A percentile compares a stretch with the other conserved stretches of the same genome.
These are phyloP conservation scores for Lavandula angustifolia DNA, from an alignment of 257 asterid species.

Conservation along the genomic window DNA sequence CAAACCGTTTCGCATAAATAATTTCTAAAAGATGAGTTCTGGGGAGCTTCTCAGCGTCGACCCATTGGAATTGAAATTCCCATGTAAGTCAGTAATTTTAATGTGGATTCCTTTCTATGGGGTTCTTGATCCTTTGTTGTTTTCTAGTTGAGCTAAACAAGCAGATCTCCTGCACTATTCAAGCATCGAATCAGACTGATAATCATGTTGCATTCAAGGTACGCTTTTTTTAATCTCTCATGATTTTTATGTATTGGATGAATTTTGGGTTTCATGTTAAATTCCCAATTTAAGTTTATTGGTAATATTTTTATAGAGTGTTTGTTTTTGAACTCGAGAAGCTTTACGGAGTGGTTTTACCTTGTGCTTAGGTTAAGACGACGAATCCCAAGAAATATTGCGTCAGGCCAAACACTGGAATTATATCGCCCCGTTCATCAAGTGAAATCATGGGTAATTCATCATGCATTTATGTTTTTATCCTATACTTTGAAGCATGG, in stretches of 20 bases:
- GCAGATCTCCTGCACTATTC: slow-evolving; percentile 17
- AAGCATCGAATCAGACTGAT: slow-evolving; percentile 23
- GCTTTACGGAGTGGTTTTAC: background rate
- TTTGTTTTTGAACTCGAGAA: background rate
- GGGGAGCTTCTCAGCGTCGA: slow-evolving; percentile 20
- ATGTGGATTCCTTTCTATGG: background rate
- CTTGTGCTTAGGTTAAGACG: slow-evolving; percentile 17
- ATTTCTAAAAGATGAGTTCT: slow-evolving; percentile 7
- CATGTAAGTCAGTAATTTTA: background rate
- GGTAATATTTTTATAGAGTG: background rate
- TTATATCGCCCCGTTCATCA: slow-evolving; percentile 17
- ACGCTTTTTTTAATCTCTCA: background rate
- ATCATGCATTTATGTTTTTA: slow-evolving; percentile 4
- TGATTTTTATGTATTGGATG: background rate
- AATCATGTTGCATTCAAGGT: slow-evolving; percentile 17
- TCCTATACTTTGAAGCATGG: background rate
- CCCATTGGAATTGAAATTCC: slow-evolving; percentile 17
- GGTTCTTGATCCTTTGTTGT: background rate
- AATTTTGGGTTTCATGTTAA: background rate
- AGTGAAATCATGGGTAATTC: slow-evolving; percentile 6
- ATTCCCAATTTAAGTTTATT: background rate
- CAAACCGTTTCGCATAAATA: background rate
- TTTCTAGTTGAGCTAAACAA: background rate
- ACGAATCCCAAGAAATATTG: slow-evolving; percentile 20
- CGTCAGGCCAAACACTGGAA: slow-evolving; percentile 20